A percentile compares a stretch with the other conserved stretches of the same genome.
Conservation (phyloP, 345 rosid species). For the Lepidium africanum region DNA sequence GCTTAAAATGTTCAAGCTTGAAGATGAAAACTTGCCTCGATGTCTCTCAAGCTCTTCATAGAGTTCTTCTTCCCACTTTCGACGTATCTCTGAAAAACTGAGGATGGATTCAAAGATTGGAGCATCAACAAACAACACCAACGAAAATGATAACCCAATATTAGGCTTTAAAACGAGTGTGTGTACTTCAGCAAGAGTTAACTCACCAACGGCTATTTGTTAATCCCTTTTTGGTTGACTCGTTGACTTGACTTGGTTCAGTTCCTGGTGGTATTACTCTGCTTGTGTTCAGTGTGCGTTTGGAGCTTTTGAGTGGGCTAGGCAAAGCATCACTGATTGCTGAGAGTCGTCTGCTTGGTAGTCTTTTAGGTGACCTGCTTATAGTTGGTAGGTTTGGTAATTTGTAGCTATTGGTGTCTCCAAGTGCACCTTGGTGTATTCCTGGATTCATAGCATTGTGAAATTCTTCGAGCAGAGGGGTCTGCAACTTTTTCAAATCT, state of each 20-base stretch:
- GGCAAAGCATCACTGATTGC: slow-evolving; percentile 37
- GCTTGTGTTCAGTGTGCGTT: slow-evolving; percentile 31
- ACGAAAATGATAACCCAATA: not conserved
- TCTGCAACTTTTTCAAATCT: slow-evolving; percentile 68
- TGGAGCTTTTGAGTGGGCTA: slow-evolving; percentile 31
- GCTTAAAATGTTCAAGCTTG: not conserved
- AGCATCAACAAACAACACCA: not conserved
- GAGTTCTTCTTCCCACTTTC: slow-evolving; percentile 86
- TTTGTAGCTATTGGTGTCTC: slow-evolving; percentile 37
- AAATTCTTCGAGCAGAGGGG: slow-evolving; percentile 84
- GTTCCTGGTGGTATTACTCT: slow-evolving; percentile 39
- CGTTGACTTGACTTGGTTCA: slow-evolving; percentile 42
- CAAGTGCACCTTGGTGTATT: slow-evolving; percentile 34
- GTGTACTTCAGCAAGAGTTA: not conserved
- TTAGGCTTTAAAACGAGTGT: not conserved
- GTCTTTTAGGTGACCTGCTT: slow-evolving; percentile 68
- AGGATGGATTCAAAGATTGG: slow-evolving; percentile 20
- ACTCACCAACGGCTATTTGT: slow-evolving; percentile 47
- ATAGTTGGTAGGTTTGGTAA: slow-evolving; percentile 60
- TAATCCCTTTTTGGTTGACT: slow-evolving; percentile 37
- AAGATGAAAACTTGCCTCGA: slow-evolving; percentile 40
- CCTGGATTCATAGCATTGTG: slow-evolving; percentile 60
- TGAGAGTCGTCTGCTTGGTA: slow-evolving; percentile 76
- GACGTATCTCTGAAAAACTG: slow-evolving; percentile 57
- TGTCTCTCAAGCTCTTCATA: slow-evolving; percentile 69